Evolutionary conservation across 257 asterid genomes (phyloP), one percentile per base, ranked within the genome.

Genomic region (Lycium barbarum): DNA sequence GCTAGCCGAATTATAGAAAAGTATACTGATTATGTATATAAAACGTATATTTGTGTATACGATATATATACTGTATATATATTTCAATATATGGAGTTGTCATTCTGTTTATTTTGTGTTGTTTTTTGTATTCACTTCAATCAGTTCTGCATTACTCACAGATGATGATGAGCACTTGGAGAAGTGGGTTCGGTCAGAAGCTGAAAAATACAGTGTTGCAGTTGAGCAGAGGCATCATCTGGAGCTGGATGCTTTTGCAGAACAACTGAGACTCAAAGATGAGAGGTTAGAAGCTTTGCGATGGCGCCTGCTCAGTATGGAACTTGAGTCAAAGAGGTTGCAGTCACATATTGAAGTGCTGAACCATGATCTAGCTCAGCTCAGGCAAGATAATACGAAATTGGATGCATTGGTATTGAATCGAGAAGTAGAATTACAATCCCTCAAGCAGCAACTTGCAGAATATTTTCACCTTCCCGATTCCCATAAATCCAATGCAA

Each of bases 261-360:
- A 96, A 90, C 98, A 96, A 66, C 84, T 96, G 73, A 91, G 97
- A 78, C 81, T 89, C 81, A 94, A 92, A 88, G 98, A 96, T 74
- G 97, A 94, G 86, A 93, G 90, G 72, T 54, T 95, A 68, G 98
- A 93, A 90, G 93, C 97, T 54, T 86, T 88, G 0, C 93, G 92
- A 3, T 92, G 99, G 98, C 98, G 94, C 66, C 79, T 94, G 80
- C 45, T 95, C 85, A 95, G 94, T 90, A 90, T 85, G 97, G 98
- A 96, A 63, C 83, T 93, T 7, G 98, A 95, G 86, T 93, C 97
- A 3, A 95, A 94, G 90, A 88, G 92, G 88, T 6, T 93, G 78
- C 92, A 91, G 54, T 86, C 97, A 0, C 93, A 88, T 49, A 45
- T 93, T 33, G 97, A 93, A 84, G 91, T 91, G 80, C 90, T 91